phyloP scores from a whole-genome alignment of 371 early-diverging fungal species.

The Mucor circinelloides region DNA sequence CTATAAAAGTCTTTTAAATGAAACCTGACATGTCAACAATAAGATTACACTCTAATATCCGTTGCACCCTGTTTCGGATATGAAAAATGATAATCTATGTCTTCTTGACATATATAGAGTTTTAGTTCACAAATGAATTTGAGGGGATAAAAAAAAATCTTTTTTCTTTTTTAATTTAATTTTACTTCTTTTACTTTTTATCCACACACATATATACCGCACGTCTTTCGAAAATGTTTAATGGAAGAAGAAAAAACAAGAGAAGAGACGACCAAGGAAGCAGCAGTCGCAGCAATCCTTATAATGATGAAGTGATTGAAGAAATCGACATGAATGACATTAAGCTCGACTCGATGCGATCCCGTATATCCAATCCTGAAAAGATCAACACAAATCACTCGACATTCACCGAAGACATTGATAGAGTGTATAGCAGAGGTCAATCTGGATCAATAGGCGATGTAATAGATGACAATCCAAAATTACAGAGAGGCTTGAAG shows the following conservation, averaged over 20 bases:
- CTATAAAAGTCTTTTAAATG: too few relatives aligned
- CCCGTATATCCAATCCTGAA: constrained; percentile 10
- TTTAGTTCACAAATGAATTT: too few relatives aligned
- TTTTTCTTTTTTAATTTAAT: not conserved
- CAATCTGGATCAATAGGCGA: constrained; percentile 19
- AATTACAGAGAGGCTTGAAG: constrained; percentile 30
- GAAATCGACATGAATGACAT: constrained; percentile 24
- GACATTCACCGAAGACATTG: constrained; percentile 5
- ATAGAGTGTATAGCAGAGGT: constrained; percentile 10
- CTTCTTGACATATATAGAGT: not conserved
- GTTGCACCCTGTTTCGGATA: not conserved
- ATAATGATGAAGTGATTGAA: not conserved
- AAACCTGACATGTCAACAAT: too few relatives aligned
- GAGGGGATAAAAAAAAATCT: too few relatives aligned
- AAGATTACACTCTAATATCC: too few relatives aligned
- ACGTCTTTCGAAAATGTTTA: constrained; percentile 9
- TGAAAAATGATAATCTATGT: constrained; percentile 1
- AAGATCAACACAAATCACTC: not conserved
- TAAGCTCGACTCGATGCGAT: constrained; percentile 4
- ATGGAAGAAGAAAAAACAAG: constrained; percentile 8
- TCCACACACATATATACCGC: not conserved
- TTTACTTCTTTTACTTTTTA: not conserved
- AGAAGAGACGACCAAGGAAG: not conserved
- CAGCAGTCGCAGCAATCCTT: not conserved
- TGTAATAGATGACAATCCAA: constrained; percentile 17